Conservation (phyloP, 495 filamentous ascomycete genomes). For the Xylaria flabelliformis region DNA sequence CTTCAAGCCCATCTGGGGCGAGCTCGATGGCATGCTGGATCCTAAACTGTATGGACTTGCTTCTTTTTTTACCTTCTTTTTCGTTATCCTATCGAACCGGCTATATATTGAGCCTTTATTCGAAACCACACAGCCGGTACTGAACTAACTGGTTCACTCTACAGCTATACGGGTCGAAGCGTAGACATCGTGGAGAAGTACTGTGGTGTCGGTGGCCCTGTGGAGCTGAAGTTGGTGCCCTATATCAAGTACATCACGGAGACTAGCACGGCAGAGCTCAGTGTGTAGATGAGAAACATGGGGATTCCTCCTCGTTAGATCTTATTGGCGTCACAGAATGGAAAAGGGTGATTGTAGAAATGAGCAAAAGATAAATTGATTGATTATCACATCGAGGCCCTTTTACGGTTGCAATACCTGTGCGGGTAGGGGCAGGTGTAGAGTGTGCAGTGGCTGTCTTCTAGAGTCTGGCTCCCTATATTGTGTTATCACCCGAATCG, state of each 20-base stretch:
- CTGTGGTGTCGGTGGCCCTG: slow-evolving; percentile 42
- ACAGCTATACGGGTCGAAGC: slow-evolving; percentile 36
- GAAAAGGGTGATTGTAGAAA: not conserved
- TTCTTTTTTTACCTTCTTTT: slow-evolving; percentile 37
- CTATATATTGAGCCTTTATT: not conserved
- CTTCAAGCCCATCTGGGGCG: slow-evolving; percentile 80
- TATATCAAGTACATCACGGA: slow-evolving; percentile 38
- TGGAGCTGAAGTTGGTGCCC: slow-evolving; percentile 39
- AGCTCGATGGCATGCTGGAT: slow-evolving; percentile 78
- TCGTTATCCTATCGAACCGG: not conserved
- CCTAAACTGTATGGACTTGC: slow-evolving; percentile 71
- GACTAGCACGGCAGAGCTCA: slow-evolving; percentile 38
- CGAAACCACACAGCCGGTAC: not conserved
- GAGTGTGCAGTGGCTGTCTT: too few species aligned
- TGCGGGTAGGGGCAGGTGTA: too few species aligned
- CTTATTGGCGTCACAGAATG: not conserved
- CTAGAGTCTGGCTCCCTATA: too few species aligned
- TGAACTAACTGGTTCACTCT: not conserved
- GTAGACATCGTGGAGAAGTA: slow-evolving; percentile 55
- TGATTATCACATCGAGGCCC: not conserved
- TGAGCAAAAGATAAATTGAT: not conserved
- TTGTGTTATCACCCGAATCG: too few species aligned
- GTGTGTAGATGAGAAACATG: slow-evolving; percentile 28
- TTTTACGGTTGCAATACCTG: too few species aligned
- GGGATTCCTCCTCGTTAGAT: not conserved